Base-by-base conservation (phyloP, 2,329 filamentous ascomycete species). In the Ophiostoma piceae region DNA sequence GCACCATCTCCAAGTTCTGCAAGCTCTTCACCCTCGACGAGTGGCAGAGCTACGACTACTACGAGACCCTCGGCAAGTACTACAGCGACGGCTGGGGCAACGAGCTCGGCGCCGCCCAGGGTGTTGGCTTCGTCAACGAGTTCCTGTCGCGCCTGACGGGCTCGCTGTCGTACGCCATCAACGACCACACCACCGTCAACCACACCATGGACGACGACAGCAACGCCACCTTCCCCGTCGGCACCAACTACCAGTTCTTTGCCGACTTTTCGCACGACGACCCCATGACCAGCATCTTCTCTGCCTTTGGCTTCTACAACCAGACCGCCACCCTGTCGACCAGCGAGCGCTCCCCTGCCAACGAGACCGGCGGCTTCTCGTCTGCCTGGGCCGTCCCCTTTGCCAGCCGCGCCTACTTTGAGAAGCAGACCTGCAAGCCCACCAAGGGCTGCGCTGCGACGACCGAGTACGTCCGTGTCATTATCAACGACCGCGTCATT, bases 261-360 rank as follows among this genome's bases (percentile, higher is more conserved):
- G 92, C 92, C 0, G 94, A 97, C 79, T 97, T 97, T 76, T 92
- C 88, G 72, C 94, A 97, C 79, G 94, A 97, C 79, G 97, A 96
- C 78, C 88, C 90, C 76, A 92, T 97, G 88, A 87, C 86, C 35
- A 85, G 85, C 8, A 87, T 96, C 11, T 91, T 91, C 76, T 87
- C 87, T 4, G 92, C 92, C 0, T 77, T 97, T 73, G 92, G 92
- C 0, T 80, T 97, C 32, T 96, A 92, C 80, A 91, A 93, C 74
- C 41, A 37, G 22, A 57, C 43, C 14, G 29, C n/a, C 29, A 81
- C 88, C 0, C 79, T 91, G 29, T 82, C 84, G 1, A 83, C 82
- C 22, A 81, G 80, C 1, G 81, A 80, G 4, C 77, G 86, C 22
- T 37, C 67, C 19, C 82, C 84, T 2, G 82, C 84, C 2, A 84